Conservation (phyloP, 2,329 filamentous ascomycete species). For the Cladophialophora immunda region DNA sequence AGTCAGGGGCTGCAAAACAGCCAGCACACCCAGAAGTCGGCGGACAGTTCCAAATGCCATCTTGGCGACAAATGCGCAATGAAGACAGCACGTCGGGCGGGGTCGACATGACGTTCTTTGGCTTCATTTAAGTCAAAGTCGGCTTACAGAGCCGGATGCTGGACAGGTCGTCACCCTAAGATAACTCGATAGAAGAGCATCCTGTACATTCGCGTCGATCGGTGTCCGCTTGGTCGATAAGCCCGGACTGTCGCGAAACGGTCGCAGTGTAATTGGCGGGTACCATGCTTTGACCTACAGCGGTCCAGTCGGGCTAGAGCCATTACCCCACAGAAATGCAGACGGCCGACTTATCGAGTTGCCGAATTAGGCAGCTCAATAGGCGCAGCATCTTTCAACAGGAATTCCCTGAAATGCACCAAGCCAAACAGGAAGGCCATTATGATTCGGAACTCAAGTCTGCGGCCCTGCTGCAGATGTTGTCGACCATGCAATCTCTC, state of each 20-base stretch:
- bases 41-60: conserved; percentile 8
- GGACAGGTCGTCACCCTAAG: background rate
- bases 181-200: conserved; percentile 3
- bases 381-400: background rate
- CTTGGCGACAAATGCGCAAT: background rate
- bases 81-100: background rate
- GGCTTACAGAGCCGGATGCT: background rate
- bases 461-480: background rate
- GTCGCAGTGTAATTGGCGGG: conserved; percentile 2
- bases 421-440: background rate
- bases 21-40: conserved; percentile 4
- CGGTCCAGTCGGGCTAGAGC: background rate
- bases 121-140: background rate
- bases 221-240: conserved; percentile 14
- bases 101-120: background rate
- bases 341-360: conserved; percentile 29
- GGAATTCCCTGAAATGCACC: background rate
- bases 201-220: conserved; percentile 9
- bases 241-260: background rate
- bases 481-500: background rate
- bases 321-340: conserved; percentile 21
- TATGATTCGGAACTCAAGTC: background rate
- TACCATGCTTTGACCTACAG: background rate
- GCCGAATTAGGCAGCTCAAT: conserved; percentile 32
- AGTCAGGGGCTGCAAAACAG: conserved; percentile 20